These are phyloP conservation scores for Chalciporus chontae DNA, from an alignment of 768 basidiomycete genomes.

Conservation along the genomic window DNA sequence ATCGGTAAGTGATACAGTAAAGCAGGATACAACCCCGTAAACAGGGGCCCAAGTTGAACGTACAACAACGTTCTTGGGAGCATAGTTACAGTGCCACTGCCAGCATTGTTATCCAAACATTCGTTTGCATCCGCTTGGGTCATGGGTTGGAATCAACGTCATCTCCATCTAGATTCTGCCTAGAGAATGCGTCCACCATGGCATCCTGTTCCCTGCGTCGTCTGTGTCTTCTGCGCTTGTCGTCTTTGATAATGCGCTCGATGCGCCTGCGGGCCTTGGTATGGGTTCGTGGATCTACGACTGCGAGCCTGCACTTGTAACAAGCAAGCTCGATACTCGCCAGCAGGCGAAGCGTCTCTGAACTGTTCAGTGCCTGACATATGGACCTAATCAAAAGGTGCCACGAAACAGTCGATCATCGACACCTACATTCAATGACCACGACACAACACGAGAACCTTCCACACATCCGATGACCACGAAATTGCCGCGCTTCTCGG, in stretches of 20 bases:
- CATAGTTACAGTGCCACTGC: background rate
- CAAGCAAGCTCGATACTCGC: conserved; percentile 85
- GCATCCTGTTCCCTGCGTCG: conserved; percentile 82
- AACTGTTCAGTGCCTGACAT: conserved; percentile 71
- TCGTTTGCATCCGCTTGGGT: background rate
- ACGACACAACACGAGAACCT: conserved; percentile 69
- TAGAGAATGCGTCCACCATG: conserved; percentile 77
- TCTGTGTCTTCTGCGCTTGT: conserved; percentile 74
- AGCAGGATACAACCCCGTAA: conserved; percentile 3
- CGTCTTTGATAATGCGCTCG: conserved; percentile 81
- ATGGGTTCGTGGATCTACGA: conserved; percentile 65
- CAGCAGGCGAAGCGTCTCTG: conserved; percentile 76
- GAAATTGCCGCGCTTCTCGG: conserved; percentile 85
- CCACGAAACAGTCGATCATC: conserved; percentile 1
- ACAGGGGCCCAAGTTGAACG: conserved; percentile 3
- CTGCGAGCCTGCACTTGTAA: conserved; percentile 67
- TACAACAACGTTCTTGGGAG: conserved; percentile 12
- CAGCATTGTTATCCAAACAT: conserved; percentile 1
- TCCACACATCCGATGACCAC: conserved; percentile 81
- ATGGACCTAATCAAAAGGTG: conserved; percentile 10
- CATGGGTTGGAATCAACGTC: conserved; percentile 25
- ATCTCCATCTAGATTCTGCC: conserved; percentile 36
- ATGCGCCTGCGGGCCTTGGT: conserved; percentile 65
- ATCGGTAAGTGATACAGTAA: conserved; percentile 23
- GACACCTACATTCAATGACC: conserved; percentile 73